A percentile compares a stretch with the other conserved stretches of the same genome.
Conservation (phyloP, 2,329 filamentous ascomycete genomes). For the Scleromitrula shiraiana region DNA sequence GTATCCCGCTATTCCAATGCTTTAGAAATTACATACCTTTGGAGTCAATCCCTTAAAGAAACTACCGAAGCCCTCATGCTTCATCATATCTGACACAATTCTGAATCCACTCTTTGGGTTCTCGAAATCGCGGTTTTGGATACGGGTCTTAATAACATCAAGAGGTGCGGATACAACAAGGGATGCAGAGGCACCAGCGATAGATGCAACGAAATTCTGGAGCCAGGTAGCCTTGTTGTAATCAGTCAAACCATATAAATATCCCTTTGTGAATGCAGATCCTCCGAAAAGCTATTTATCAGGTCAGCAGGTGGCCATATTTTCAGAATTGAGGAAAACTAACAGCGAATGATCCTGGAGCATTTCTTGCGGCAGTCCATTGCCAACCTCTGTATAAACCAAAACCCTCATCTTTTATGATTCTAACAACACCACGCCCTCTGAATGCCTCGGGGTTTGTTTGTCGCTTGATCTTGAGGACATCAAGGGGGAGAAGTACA, state of each 20-base stretch:
- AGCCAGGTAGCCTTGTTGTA: slow-evolving; percentile 94
- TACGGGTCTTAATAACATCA: slow-evolving; percentile 96
- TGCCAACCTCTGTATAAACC: slow-evolving; percentile 93
- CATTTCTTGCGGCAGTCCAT: slow-evolving; percentile 96
- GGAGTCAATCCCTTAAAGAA: slow-evolving; percentile 98
- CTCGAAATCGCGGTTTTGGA: slow-evolving; percentile 98
- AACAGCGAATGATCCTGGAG: slow-evolving; percentile 93
- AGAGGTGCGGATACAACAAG: slow-evolving; percentile 91
- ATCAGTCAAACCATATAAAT: slow-evolving; percentile 79
- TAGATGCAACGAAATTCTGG: slow-evolving; percentile 96
- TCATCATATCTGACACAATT: slow-evolving; percentile 88
- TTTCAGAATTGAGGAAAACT: slow-evolving; percentile 32
- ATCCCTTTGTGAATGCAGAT: slow-evolving; percentile 95
- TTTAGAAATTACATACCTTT: slow-evolving; percentile 49
- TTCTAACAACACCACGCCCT: slow-evolving; percentile 81
- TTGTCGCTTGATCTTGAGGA: slow-evolving; percentile 98
- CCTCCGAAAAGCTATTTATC: slow-evolving; percentile 76
- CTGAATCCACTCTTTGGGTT: slow-evolving; percentile 91
- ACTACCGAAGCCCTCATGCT: slow-evolving; percentile 72
- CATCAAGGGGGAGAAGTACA: slow-evolving; percentile 85
- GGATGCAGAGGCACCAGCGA: slow-evolving; percentile 91
- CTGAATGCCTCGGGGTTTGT: slow-evolving; percentile 98
- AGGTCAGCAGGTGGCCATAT: slow-evolving; percentile 15
- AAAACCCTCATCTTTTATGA: slow-evolving; percentile 89
- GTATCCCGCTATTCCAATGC: neutral